A percentile compares a stretch with the other conserved stretches of the same genome.
Evolutionary conservation across 805 yeast species (phyloP).

Genomic region (Monosporozyma yasuniensis): DNA sequence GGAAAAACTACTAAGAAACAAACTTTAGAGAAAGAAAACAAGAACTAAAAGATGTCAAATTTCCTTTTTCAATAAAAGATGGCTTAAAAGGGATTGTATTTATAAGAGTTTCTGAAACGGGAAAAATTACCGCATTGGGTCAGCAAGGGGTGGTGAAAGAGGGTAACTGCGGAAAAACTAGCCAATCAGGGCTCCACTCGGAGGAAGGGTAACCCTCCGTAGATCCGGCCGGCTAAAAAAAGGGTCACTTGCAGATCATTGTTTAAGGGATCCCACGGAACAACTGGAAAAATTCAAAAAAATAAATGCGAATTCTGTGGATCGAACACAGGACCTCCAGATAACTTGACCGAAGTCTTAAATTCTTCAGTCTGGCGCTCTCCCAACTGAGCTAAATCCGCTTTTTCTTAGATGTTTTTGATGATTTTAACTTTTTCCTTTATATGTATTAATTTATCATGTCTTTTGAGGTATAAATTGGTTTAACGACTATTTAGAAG

Average conservation of each 20-base stretch:
- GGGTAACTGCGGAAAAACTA: neutral
- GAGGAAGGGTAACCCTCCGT: neutral
- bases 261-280: no score
- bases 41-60: neutral
- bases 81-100: neutral
- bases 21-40: neutral
- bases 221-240: no score
- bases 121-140: conserved; percentile 2
- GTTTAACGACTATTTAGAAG: no score
- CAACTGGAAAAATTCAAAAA: no score
- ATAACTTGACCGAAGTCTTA: conserved; percentile 14
- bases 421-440: neutral
- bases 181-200: neutral
- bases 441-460: no score
- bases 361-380: conserved; percentile 37
- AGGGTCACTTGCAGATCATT: no score
- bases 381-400: conserved; percentile 35
- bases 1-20: neutral
- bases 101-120: conserved; percentile 1
- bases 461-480: no score
- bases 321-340: conserved; percentile 85
- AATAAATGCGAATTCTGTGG: conserved; percentile 58
- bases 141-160: neutral
- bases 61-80: neutral
- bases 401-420: neutral